Percentiles rank a stretch among this genome's conserved stretches.
Conservation (phyloP, 2,329 filamentous ascomycete genomes). For the Scedosporium apiospermum region DNA sequence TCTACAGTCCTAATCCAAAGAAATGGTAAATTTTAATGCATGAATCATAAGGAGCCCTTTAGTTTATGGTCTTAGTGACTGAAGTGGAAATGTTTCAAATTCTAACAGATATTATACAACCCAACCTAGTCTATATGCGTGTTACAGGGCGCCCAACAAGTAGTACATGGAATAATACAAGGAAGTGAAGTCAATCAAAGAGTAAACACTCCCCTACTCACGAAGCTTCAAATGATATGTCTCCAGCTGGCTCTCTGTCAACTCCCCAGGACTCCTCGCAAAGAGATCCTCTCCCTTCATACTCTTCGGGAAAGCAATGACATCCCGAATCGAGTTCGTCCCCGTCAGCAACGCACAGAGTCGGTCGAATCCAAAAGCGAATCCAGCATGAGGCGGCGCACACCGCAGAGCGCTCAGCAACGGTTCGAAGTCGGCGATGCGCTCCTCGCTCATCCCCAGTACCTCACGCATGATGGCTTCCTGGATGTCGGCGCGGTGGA, state of each 20-base stretch:
- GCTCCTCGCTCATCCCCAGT: slow-evolving; percentile 62
- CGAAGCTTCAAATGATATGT: slow-evolving; percentile 34
- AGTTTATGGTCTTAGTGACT: background rate
- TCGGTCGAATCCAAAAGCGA: slow-evolving; percentile 87
- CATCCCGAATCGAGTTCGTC: slow-evolving; percentile 71
- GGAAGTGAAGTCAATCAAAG: background rate
- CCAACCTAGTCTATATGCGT: background rate
- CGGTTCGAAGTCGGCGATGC: slow-evolving; percentile 76
- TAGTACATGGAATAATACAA: background rate
- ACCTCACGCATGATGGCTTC: slow-evolving; percentile 78
- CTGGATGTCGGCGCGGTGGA: slow-evolving; percentile 76
- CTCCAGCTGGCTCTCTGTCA: slow-evolving; percentile 48
- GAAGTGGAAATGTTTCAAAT: background rate
- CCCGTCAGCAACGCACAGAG: slow-evolving; percentile 72
- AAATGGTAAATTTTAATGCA: background rate
- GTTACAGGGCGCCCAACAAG: background rate
- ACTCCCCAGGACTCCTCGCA: slow-evolving; percentile 63
- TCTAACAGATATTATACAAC: background rate
- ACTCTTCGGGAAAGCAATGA: slow-evolving; percentile 95
- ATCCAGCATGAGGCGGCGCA: slow-evolving; percentile 87
- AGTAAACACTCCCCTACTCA: background rate
- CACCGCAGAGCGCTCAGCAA: slow-evolving; percentile 71
- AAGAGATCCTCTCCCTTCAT: slow-evolving; percentile 81
- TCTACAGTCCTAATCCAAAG: background rate
- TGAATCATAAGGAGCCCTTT: background rate